Evolutionary conservation across 257 asterid genomes (phyloP), one percentile per base, ranked within the genome.

Genomic region (Primulina huaijiensis): DNA sequence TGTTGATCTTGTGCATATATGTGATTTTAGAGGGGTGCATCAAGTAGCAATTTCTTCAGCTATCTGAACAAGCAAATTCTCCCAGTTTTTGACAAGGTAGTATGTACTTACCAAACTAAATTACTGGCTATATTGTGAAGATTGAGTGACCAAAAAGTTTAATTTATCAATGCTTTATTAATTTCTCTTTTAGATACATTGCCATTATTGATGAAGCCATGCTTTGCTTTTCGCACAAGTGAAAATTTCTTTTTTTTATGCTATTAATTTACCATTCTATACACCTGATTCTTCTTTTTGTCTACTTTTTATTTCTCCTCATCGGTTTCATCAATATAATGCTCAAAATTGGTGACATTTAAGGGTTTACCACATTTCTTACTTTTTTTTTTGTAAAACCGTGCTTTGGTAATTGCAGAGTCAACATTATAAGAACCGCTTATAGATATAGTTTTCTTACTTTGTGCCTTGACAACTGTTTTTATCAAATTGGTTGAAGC

Each of bases 71-170:
- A 89, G 84, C 94, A 93, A 78, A 89, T 93, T 37, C 55, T 90
- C 76, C 97, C 97, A 58, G 90, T 79, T 66, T 90, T 90, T 82
- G 98, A 93, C 81, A 89, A 93, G 97, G 98, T 90, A 86, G 77
- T 75, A 30, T 17, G 12, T 74, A 40, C 73, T 53, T 27, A 61
- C 64, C 43, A 38, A 59, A 72, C 68, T 70, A 25, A 64, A 23
- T 59, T 62, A 34, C 27, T n/a, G 33, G n/a, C 20, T 40, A 71
- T 33, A 38, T 6, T 71, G 62, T 62, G 53, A 60, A 60, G 30
- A 59, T 55, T n/a, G 56, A 29, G 59, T 66, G 52, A 20, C 30
- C 5, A 35, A 43, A 53, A 72, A 64, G 6, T 59, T 66, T 64
- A 17, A 65, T 64, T 64, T 59, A 40, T 66, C 68, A 69, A 65